phyloP scores from a whole-genome alignment of 1,284 basidiomycete genomes.

The Leccinum holopus region DNA sequence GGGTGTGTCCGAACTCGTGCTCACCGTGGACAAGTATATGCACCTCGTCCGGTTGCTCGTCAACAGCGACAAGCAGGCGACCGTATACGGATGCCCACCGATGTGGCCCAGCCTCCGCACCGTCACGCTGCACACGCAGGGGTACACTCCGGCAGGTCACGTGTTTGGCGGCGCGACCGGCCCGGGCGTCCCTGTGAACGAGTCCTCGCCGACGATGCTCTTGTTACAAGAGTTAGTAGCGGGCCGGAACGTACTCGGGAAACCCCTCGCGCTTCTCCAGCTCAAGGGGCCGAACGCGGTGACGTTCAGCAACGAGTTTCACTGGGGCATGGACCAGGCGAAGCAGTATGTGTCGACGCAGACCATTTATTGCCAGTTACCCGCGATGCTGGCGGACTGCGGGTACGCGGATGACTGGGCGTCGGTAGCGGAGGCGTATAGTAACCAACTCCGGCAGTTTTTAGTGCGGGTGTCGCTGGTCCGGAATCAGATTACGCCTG shows the following conservation, averaged over 20 bases:
- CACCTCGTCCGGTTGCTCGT: conserved; percentile 33
- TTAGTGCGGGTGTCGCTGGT: conserved; percentile 33
- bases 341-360: conserved; percentile 31
- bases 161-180: conserved; percentile 17
- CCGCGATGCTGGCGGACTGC: conserved; percentile 24
- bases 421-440: conserved; percentile 30
- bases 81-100: conserved; percentile 27
- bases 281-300: conserved; percentile 36
- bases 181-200: conserved; percentile 28
- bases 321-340: conserved; percentile 29
- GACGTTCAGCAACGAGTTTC: conserved; percentile 30
- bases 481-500: conserved; percentile 33
- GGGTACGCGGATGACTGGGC: conserved; percentile 34
- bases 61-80: conserved; percentile 36
- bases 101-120: conserved; percentile 30
- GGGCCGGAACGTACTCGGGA: conserved; percentile 20
- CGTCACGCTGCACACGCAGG: conserved; percentile 34
- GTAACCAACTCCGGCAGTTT: conserved; percentile 32
- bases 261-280: conserved; percentile 24
- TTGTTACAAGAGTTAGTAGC: conserved; percentile 32
- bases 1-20: conserved; percentile 27
- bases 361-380: conserved; percentile 23
- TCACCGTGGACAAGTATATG: conserved; percentile 33
- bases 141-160: conserved; percentile 22
- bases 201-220: conserved; percentile 32